Evolutionary conservation across 208 protist species (phyloP), one percentile per base, ranked within the genome.

Genomic region (Trypanosoma cruzi): DNA sequence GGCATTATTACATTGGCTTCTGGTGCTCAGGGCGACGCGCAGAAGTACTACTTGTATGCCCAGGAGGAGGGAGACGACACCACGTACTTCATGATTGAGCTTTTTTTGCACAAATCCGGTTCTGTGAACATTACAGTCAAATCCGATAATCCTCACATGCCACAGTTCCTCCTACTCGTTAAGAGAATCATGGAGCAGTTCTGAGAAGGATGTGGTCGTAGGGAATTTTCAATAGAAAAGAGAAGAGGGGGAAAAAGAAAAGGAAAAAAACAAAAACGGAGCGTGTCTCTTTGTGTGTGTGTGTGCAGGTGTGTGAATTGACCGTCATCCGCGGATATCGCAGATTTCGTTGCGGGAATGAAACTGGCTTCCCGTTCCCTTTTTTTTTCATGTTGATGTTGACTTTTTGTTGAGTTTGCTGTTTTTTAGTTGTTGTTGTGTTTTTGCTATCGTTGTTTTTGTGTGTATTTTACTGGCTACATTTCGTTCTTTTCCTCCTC

Each of bases 1-100:
- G 59, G 67, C 32, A 71, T 93, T 20, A 81, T 86, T 57, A 81
- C 79, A n/a, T 71, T 90, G 22, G 82, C 84, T 22, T 88, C 82
- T 14, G 87, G 81, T 14, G 28, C n/a, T 16, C 75, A 88, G 52
- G 71, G 71, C 29, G 71, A 58, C 10, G 29, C 63, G 37, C 73
- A 73, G 18, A 82, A 80, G 73, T 75, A 78, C 44, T 89, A 80
- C 50, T 61, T 90, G 8, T 86, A 82, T 63, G 86, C 86, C 1
- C 71, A 82, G 56, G 75, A 70, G 8, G 55, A 66, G 14, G 68
- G 64, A 14, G 65, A 57, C 18, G 57, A 65, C 10, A 53, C 58
- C 13, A 64, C 54, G 18, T 72, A 66, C 52, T 84, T 84, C 66
- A 60, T 85, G 14, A 16, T 86, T 34, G 80, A 88, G 46, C 50